phyloP scores from a whole-genome alignment of 1,139 yeast genomes.

The Suhomyces anneliseae region DNA sequence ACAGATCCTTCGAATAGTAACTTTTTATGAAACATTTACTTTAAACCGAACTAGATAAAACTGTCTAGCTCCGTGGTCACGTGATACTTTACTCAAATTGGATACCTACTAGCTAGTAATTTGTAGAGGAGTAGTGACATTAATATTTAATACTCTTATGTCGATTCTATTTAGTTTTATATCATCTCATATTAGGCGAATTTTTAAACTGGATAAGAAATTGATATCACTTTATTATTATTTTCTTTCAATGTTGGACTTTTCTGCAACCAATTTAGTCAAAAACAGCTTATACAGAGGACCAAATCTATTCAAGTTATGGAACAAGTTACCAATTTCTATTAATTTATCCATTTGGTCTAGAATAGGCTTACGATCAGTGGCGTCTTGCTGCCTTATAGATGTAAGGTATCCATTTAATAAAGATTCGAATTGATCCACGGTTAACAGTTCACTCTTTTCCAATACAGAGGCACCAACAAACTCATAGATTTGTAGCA shows the following conservation, averaged over 20 bases:
- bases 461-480: constrained; percentile 1
- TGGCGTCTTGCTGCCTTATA: constrained; percentile 31
- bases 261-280: constrained; percentile 30
- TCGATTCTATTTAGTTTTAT: background rate
- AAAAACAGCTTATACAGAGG: constrained; percentile 48
- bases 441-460: constrained; percentile 3
- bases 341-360: constrained; percentile 44
- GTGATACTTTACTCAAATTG: too few species aligned
- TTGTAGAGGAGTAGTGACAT: too few species aligned
- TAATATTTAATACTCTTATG: too few species aligned
- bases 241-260: constrained; percentile 13
- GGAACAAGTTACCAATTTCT: constrained; percentile 52
- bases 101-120: too few species aligned
- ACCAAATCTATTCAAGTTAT: constrained; percentile 49
- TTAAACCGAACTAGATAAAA: too few species aligned
- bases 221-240: background rate
- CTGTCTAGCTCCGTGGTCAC: too few species aligned
- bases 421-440: constrained; percentile 12
- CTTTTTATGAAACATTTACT: too few species aligned
- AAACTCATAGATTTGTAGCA: constrained; percentile 43
- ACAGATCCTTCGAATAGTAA: too few species aligned
- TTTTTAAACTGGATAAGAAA: background rate
- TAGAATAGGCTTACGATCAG: constrained; percentile 27
- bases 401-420: constrained; percentile 39
- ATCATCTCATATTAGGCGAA: background rate